These are phyloP conservation scores for Pichia deserticola DNA, from an alignment of 805 yeast genomes.

Conservation along the genomic window DNA sequence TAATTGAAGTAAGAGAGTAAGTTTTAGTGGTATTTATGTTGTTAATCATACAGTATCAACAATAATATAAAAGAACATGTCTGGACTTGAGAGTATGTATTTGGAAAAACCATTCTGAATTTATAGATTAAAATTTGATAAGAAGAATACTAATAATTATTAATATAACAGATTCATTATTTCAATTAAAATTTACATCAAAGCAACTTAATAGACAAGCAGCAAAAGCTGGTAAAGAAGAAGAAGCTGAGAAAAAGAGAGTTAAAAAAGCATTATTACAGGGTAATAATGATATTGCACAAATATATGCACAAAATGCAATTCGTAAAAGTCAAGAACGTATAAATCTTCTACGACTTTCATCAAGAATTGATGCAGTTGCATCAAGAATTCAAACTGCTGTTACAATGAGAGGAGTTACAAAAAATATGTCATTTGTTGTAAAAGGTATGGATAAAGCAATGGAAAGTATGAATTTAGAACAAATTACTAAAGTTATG, in stretches of 20 bases:
- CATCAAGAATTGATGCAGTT: constrained; percentile 91
- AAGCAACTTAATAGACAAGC: constrained; percentile 90
- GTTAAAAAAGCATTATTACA: constrained; percentile 81
- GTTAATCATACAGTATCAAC: too few species aligned
- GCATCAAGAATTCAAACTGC: constrained; percentile 96
- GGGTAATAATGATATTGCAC: constrained; percentile 89
- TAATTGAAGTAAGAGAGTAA: too few species aligned
- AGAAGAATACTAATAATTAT: too few species aligned
- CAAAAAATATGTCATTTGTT: constrained; percentile 88
- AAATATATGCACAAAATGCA: constrained; percentile 91
- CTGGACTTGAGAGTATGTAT: constrained; percentile 35
- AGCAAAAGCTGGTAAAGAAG: constrained; percentile 84
- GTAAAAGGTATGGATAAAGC: constrained; percentile 96
- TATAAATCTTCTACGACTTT: constrained; percentile 68
- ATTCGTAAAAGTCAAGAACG: constrained; percentile 86
- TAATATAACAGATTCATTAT: constrained; percentile 47
- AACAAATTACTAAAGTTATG: constrained; percentile 88
- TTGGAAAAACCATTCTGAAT: too few species aligned
- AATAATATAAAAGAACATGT: too few species aligned
- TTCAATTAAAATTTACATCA: constrained; percentile 80
- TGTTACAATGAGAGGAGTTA: constrained; percentile 92
- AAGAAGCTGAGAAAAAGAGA: constrained; percentile 75
- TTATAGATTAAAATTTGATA: too few species aligned
- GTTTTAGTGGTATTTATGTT: too few species aligned
- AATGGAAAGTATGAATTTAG: constrained; percentile 90